Base-by-base conservation (phyloP, 257 asterid genomes). In the Ballota nigra region DNA sequence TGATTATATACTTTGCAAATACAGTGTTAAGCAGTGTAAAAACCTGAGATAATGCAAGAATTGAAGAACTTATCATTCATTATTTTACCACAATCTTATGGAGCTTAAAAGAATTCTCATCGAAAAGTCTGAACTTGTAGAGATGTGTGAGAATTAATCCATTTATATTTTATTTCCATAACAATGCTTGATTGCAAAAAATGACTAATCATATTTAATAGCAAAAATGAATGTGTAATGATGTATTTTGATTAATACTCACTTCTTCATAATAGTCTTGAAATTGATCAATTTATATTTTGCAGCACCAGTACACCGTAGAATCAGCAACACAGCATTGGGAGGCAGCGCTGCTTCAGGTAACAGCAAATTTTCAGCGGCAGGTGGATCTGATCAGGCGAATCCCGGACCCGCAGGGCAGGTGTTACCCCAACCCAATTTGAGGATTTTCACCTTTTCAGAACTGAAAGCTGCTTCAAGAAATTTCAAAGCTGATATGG, bases 261-360 rank as follows among this genome's bases (percentile, higher is more conserved):
- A 18, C 2, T 6, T 29, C 34, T n/a, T n/a, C 29, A 24, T 15
- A 8, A 29, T 45, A 53, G 67, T 77, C 57, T 22, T 73, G 53
- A 69, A 19, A 67, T 53, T 68, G 45, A 20, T 51, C n/a, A 29
- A 38, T 62, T 16, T 78, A 38, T 62, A 34, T 71, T 63, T 73
- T 85, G 81, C 82, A 80, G 89, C 81, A 68, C 86, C 85, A 8
- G 15, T 77, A 41, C 75, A 83, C 34, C 78, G 45, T 73, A 61
- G 78, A 47, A 80, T 69, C 18, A 69, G 75, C 59, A 61, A 59
- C 53, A 75, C 68, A 10, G 41, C 68, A 16, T 60, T 72, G 12
- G 45, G 68, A 29, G 61, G 69, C 19, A 68, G 59, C 61, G 28
- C 52, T 71, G 18, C 13, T 66, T 4, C 63, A 7, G 47, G 40